Evolutionary conservation across 2,329 filamentous ascomycete genomes (phyloP).

Genomic region (Aaosphaeria pasadenensis): DNA sequence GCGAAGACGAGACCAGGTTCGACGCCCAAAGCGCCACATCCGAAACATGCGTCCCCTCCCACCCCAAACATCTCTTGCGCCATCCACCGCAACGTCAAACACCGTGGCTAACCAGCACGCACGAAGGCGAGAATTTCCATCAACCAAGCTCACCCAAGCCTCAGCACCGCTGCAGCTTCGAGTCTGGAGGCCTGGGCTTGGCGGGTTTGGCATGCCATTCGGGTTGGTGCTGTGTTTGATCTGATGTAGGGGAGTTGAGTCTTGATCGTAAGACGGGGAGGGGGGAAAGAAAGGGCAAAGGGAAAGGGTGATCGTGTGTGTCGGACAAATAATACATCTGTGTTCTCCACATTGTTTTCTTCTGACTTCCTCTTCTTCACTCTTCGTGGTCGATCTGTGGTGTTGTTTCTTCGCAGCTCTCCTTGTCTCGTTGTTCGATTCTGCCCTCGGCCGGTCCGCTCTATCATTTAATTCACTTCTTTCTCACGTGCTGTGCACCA

Average conservation of each 20-base stretch:
- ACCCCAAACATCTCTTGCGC: constrained; percentile 21
- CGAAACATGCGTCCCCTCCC: background rate
- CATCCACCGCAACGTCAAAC: constrained; percentile 27
- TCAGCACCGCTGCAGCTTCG: background rate
- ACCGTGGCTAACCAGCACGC: background rate
- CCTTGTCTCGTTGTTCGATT: constrained; percentile 3
- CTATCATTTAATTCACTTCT: constrained; percentile 3
- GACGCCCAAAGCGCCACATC: background rate
- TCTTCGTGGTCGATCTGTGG: constrained; percentile 4
- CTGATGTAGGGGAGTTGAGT: background rate
- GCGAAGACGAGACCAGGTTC: no score
- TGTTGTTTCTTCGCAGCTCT: constrained; percentile 2
- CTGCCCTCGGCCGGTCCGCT: constrained; percentile 23
- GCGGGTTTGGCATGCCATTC: background rate
- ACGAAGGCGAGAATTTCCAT: no score
- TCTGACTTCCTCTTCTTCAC: constrained; percentile 3
- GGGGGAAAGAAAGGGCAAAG: background rate
- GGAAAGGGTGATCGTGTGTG: background rate
- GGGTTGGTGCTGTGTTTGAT: background rate
- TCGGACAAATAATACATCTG: background rate
- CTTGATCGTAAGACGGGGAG: background rate
- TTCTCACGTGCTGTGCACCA: constrained; percentile 14
- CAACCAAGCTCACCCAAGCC: background rate
- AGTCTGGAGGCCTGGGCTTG: background rate
- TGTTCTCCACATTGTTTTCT: background rate